Conservation (phyloP, 306 rosid species). For the Comarum palustre region DNA sequence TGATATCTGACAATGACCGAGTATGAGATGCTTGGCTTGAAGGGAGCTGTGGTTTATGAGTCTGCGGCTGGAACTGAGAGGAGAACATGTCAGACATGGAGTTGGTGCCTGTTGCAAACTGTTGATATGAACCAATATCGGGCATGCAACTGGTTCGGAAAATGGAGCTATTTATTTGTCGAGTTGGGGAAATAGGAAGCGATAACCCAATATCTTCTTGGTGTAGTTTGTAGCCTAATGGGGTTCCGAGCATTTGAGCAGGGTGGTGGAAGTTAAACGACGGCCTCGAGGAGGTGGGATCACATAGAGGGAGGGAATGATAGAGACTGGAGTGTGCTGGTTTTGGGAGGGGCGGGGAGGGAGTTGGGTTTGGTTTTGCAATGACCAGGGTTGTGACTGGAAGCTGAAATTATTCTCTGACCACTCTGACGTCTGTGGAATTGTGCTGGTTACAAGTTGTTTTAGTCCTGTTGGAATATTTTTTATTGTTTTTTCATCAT, state of each 20-base stretch:
- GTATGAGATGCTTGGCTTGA: constrained; percentile 50
- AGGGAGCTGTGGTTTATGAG: constrained; percentile 49
- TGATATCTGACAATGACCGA: constrained; percentile 22
- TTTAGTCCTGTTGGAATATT: constrained; percentile 24
- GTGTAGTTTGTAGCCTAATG: constrained; percentile 45
- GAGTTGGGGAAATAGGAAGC: constrained; percentile 24
- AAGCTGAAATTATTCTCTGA: constrained; percentile 24
- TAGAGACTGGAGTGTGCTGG: constrained; percentile 26
- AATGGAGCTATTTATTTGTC: constrained; percentile 2
- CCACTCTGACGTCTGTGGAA: constrained; percentile 29
- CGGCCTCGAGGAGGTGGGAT: constrained; percentile 14
- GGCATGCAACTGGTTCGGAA: constrained; percentile 12
- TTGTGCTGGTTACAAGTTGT: constrained; percentile 16
- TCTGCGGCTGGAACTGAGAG: constrained; percentile 43
- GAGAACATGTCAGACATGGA: constrained; percentile 21
- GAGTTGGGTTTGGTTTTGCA: constrained; percentile 18
- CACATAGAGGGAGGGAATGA: constrained; percentile 18
- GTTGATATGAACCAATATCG: constrained; percentile 34
- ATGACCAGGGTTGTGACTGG: constrained; percentile 28
- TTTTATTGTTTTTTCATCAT: constrained; percentile 21
- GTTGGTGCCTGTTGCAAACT: neutral
- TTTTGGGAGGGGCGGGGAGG: constrained; percentile 53
- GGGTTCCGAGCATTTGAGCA: constrained; percentile 42
- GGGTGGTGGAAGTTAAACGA: constrained; percentile 66
- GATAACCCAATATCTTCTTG: constrained; percentile 22